Base-by-base conservation (phyloP, 371 early-diverging fungal genomes). In the Saksenaea oblongispora region DNA sequence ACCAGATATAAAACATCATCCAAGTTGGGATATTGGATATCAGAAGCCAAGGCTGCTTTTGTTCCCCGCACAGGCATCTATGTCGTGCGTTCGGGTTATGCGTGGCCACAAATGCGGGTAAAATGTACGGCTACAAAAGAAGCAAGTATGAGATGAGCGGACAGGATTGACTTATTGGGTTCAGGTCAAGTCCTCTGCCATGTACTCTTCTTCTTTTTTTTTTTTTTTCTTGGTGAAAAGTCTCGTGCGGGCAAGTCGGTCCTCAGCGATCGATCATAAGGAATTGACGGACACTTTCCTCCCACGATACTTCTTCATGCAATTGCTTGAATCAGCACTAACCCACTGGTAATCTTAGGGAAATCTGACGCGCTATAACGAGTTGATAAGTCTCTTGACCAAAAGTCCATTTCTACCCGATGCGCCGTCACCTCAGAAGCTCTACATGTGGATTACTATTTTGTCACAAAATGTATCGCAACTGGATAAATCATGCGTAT, bases 391-490 rank as follows among this genome's bases (percentile, higher is more conserved):
- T 14, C 73, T 74, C 22, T 72, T 86, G 15, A 67, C 73, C 34
- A 74, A 60, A 53, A 72, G 75, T 34, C 74, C 78, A 3, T 61
- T 73, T n/a, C 72, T 75, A 10, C 75, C 80, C 11, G 79, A 78
- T 14, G 84, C 86, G 18, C 76, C 78, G 26, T 78, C 84, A 4
- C 68, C 84, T 1, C 63, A 77, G 15, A 76, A 79, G 36, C 62
- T 84, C 17, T 78, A 77, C 31, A 69, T 79, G 15, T 86, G 86
- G 86, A 74, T 84, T 24, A 65, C 74, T 35, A 74, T 82, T 2
- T 66, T 86, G 22, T 78, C 80, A 1, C 81, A 86, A 54, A 79
- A 75, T 51, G 88, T 91, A 0, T 88, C 89, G 11, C 68, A 68
- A 18, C 70, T 90, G 15, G 76, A 78, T 17, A 71, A 84, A 42